Evolutionary conservation across 192 early-diverging fungal species (phyloP).

Genomic region (Mortierella antarctica): DNA sequence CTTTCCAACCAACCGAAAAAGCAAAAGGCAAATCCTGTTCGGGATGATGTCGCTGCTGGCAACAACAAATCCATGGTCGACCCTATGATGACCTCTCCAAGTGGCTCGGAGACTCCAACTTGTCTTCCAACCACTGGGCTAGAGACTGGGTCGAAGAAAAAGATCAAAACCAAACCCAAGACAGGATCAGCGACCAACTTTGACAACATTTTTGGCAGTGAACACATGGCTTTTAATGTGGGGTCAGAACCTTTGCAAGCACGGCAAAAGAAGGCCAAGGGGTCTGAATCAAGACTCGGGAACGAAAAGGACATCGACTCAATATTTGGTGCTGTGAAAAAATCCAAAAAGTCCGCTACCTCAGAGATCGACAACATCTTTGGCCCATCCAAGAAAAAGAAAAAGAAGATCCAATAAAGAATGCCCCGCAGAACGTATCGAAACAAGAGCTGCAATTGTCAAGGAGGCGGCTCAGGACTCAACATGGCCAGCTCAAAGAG

Average conservation of each 20-base stretch:
- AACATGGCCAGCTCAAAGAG: conserved; percentile 37
- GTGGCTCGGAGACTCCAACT: not conserved
- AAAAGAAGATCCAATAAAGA: conserved; percentile 2
- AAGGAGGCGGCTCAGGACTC: conserved; percentile 41
- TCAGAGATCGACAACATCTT: conserved; percentile 45
- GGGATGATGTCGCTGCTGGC: too few relatives aligned
- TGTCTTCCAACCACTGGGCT: not conserved
- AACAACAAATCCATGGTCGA: too few relatives aligned
- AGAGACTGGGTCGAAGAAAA: not conserved
- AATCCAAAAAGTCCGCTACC: conserved; percentile 2
- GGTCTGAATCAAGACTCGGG: not conserved
- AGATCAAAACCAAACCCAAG: conserved; percentile 11
- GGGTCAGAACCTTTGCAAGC: not conserved
- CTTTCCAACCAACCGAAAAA: too few relatives aligned
- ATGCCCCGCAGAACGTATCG: too few relatives aligned
- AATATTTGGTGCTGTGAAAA: conserved; percentile 28
- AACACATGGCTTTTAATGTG: not conserved
- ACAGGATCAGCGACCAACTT: conserved; percentile 23
- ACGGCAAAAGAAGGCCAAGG: too few relatives aligned
- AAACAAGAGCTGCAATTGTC: conserved; percentile 1
- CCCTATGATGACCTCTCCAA: not conserved
- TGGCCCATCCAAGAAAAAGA: conserved; percentile 32
- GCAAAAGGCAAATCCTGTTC: too few relatives aligned
- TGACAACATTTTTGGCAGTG: conserved; percentile 18
- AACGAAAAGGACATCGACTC: conserved; percentile 31